Evolutionary conservation across 805 yeast genomes (phyloP), one percentile per base, ranked within the genome.

Genomic region (Phaffomyces thermotolerans): DNA sequence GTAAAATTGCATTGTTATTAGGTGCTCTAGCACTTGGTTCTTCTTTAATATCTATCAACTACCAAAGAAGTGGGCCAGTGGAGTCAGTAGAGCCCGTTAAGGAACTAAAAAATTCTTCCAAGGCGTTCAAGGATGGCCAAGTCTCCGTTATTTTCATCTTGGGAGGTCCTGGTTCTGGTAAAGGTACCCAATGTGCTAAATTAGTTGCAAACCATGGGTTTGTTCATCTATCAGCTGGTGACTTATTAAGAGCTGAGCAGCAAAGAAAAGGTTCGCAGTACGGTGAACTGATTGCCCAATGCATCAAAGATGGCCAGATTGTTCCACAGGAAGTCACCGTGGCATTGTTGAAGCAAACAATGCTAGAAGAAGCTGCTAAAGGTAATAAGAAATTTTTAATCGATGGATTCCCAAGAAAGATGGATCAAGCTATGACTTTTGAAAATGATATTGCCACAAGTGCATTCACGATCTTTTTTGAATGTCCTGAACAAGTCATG

Each of bases 131-230:
- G 9, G 72, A 74, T 3, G 78, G 79, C 34, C 81, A 86, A 44
- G 79, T 85, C 25, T 78, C 85, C 24, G 95, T 91, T 5, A 73
- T 90, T 24, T 91, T 87, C 63, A 96, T 91, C 17, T 76, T 91
- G 29, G 99, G 99, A 36, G 98, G 98, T 4, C 98, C 98, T 6
- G 98, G 98, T 18, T 86, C 95, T 25, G 98, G 99, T 36, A 93
- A 93, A 62, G 98, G 99, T 45, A 91, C 99, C 1, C 99, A 91
- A 66, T 87, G 97, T 69, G 83, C 81, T 29, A 85, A 79, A 58
- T 72, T 91, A 44, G 97, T 91, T 36, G 66, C 74, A 18, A 86
- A 89, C 54, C 84, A 77, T 60, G 79, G 81, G 15, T 93, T 90
- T 63, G 81, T 84, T 29, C 99, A 91, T 61, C 68, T 91, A 36